Conservation (phyloP, 148 eudicot species). For the Vaccinium corymbosum region DNA sequence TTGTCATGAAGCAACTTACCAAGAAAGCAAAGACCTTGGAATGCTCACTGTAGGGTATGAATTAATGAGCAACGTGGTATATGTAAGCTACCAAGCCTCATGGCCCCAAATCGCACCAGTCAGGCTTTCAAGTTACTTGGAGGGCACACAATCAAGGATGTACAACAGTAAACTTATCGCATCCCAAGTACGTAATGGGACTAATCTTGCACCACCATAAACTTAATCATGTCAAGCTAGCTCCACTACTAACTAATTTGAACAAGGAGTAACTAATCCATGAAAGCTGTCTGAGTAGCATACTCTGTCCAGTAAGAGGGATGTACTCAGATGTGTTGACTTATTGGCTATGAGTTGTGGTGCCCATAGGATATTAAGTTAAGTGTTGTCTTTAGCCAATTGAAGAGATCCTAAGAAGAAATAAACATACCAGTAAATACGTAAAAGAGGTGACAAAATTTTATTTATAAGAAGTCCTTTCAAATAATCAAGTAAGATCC, state of each 20-base stretch:
- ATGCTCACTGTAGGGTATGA: neutral
- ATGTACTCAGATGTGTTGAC: neutral
- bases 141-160: no score
- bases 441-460: no score
- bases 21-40: neutral
- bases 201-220: neutral
- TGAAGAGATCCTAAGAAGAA: no score
- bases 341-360: neutral
- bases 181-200: neutral
- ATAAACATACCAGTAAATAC: no score
- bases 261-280: neutral
- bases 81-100: no score
- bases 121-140: no score
- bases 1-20: neutral
- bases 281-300: neutral
- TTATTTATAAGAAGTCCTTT: no score
- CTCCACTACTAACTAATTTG: neutral
- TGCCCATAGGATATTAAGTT: neutral
- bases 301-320: neutral
- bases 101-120: no score
- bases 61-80: no score
- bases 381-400: neutral
- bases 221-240: neutral
- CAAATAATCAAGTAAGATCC: no score
- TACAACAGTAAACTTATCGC: neutral